Evolutionary conservation across 1,139 yeast genomes (phyloP).

Genomic region (Hansenula lynferdii): DNA sequence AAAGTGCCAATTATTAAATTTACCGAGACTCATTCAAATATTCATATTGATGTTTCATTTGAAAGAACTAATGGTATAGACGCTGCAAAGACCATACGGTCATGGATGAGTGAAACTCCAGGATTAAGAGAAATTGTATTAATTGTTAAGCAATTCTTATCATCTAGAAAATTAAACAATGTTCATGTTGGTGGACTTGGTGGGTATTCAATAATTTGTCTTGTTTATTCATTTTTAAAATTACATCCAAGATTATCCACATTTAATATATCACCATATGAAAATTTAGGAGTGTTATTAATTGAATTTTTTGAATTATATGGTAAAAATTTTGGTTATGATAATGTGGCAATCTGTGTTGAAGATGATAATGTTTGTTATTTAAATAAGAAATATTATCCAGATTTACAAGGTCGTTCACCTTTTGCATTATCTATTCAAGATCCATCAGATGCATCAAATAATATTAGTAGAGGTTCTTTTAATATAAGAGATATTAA

Average conservation of each 20-base stretch:
- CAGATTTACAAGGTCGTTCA: slow-evolving; percentile 50
- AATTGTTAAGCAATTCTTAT: slow-evolving; percentile 80
- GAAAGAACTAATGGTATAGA: slow-evolving; percentile 83
- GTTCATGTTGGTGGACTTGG: slow-evolving; percentile 98
- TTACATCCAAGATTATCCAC: slow-evolving; percentile 79
- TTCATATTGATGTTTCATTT: slow-evolving; percentile 88
- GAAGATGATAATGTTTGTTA: slow-evolving; percentile 51
- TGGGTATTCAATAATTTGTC: slow-evolving; percentile 86
- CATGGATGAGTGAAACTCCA: slow-evolving; percentile 71
- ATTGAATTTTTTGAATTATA: slow-evolving; percentile 95
- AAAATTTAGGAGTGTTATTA: slow-evolving; percentile 80
- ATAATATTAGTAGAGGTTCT: slow-evolving; percentile 84
- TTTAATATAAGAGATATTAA: slow-evolving; percentile 77
- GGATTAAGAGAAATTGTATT: slow-evolving; percentile 84
- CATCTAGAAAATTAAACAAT: slow-evolving; percentile 75
- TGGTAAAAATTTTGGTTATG: slow-evolving; percentile 89
- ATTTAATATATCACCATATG: slow-evolving; percentile 58
- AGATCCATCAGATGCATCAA: slow-evolving; percentile 81
- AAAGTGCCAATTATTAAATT: slow-evolving; percentile 95
- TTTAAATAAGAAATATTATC: slow-evolving; percentile 50
- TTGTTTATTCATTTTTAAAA: slow-evolving; percentile 76
- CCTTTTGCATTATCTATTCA: slow-evolving; percentile 74
- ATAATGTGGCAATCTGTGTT: slow-evolving; percentile 63
- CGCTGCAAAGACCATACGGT: slow-evolving; percentile 76
- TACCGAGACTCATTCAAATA: slow-evolving; percentile 64